Percentiles rank a stretch among this genome's conserved stretches.
phyloP scores from a whole-genome alignment of 306 rosid species.

The Castanopsis chinensis region DNA sequence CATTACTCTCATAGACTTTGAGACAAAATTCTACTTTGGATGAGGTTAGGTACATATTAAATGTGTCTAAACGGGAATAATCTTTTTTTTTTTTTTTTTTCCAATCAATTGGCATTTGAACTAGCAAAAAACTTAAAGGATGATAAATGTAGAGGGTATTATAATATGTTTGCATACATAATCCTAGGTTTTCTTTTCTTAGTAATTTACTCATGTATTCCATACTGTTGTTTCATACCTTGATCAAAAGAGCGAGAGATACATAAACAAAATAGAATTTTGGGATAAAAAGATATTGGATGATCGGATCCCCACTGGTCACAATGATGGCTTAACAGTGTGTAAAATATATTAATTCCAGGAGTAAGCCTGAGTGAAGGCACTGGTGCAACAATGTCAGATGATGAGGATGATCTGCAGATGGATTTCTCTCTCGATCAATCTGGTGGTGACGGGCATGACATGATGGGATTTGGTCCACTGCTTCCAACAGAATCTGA shows the following conservation, averaged over 20 bases:
- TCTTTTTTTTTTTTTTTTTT: too few species aligned
- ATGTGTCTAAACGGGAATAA: too few species aligned
- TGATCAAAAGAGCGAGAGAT: too few species aligned
- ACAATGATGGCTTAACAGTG: not conserved
- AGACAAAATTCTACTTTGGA: too few species aligned
- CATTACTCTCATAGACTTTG: too few species aligned
- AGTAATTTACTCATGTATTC: not conserved
- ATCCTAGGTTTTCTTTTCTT: too few species aligned
- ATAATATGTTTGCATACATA: too few species aligned
- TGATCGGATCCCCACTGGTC: not conserved
- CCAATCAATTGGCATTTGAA: too few species aligned
- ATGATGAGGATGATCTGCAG: constrained; percentile 83
- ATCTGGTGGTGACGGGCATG: constrained; percentile 62
- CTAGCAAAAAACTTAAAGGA: too few species aligned
- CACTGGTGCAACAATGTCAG: constrained; percentile 94
- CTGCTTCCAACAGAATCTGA: constrained; percentile 94
- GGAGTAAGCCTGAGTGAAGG: constrained; percentile 96
- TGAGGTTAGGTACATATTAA: too few species aligned
- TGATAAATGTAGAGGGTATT: too few species aligned
- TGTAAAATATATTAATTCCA: constrained; percentile 2
- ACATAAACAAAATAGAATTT: not conserved
- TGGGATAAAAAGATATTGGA: not conserved
- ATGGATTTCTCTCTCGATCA: constrained; percentile 83
- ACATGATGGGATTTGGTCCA: constrained; percentile 97
- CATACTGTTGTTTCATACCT: not conserved